Conservation (phyloP, 129 eudicot genomes). For the Calendula officinalis region DNA sequence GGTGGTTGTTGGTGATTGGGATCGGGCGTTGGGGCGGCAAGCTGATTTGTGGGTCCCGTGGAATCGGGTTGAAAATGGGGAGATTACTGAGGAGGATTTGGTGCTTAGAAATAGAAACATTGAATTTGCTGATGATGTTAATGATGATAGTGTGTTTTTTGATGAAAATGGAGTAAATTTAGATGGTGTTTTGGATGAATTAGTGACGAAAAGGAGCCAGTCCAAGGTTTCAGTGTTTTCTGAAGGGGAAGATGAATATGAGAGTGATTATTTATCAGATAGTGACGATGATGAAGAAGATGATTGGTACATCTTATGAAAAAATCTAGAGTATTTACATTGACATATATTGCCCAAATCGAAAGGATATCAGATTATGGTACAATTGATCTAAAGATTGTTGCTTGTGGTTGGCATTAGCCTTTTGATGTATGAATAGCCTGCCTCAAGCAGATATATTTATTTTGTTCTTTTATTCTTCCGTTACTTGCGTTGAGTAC, state of each 20-base stretch:
- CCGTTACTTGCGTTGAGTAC: too few relatives aligned
- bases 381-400: not conserved
- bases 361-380: not conserved
- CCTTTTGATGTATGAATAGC: conserved; percentile 3
- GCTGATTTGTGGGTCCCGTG: conserved; percentile 94
- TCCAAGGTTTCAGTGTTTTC: conserved; percentile 48
- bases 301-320: conserved; percentile 31
- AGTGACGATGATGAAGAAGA: conserved; percentile 56
- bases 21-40: conserved; percentile 73
- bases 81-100: conserved; percentile 73
- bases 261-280: conserved; percentile 51
- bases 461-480: not conserved
- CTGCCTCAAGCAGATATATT: not conserved
- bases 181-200: conserved; percentile 56
- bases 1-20: conserved; percentile 91
- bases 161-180: conserved; percentile 27
- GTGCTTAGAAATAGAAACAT: conserved; percentile 27
- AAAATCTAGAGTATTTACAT: too few relatives aligned
- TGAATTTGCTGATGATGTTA: conserved; percentile 32
- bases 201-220: conserved; percentile 24
- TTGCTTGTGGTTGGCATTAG: not conserved
- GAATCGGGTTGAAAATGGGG: conserved; percentile 81
- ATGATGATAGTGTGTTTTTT: conserved; percentile 33
- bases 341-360: too few relatives aligned
- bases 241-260: conserved; percentile 45